Percentiles rank a stretch among this genome's conserved stretches.
These are phyloP conservation scores for Rhizophlyctis rosea DNA, from an alignment of 192 early-diverging fungal species.

Conservation along the genomic window DNA sequence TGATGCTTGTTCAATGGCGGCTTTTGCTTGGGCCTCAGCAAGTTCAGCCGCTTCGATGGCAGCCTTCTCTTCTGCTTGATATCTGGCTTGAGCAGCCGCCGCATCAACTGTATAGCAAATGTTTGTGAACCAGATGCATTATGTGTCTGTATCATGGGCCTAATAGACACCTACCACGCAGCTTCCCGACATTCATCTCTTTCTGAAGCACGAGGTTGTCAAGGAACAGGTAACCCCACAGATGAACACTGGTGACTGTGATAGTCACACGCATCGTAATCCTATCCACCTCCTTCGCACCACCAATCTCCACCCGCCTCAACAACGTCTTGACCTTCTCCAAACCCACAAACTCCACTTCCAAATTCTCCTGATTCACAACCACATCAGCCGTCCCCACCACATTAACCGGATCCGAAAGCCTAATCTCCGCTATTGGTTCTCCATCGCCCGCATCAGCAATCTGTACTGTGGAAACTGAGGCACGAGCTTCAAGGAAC, in stretches of 20 bases:
- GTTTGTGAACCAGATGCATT: not conserved
- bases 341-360: not conserved
- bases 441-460: not conserved
- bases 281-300: not conserved
- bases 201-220: not conserved
- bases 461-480: not conserved
- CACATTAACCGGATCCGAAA: not conserved
- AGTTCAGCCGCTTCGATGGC: not conserved
- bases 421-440: not conserved
- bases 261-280: not conserved
- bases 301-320: not conserved
- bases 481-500: not conserved
- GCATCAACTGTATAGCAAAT: not conserved
- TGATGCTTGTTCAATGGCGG: not conserved
- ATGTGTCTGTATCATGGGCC: not conserved
- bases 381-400: not conserved
- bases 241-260: not conserved
- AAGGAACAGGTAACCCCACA: not conserved
- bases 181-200: not conserved
- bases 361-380: not conserved
- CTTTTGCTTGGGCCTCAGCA: not conserved
- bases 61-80: constrained; percentile 1
- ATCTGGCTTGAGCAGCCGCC: not conserved
- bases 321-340: not conserved
- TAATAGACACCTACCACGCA: not conserved